Conservation (phyloP, 1,284 basidiomycete genomes). For the Pisolithus thermaeus region DNA sequence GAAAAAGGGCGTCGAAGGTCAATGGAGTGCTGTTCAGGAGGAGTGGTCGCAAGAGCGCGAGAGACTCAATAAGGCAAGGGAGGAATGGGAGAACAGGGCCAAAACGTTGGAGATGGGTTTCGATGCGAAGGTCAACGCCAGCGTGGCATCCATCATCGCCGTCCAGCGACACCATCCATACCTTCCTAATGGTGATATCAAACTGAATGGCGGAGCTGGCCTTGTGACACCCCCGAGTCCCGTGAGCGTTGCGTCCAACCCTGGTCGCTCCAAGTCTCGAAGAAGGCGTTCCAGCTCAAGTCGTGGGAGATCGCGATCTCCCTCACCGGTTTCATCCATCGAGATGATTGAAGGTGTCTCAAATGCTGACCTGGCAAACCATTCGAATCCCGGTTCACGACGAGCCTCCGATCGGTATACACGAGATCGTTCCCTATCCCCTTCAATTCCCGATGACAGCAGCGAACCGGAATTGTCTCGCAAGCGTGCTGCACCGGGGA, state of each 20-base stretch:
- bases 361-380: conserved; percentile 16
- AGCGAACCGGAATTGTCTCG: conserved; percentile 35
- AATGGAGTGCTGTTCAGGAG: conserved; percentile 64
- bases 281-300: conserved; percentile 30
- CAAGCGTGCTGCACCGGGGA: conserved; percentile 15
- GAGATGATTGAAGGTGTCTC: conserved; percentile 28
- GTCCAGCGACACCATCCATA: conserved; percentile 30
- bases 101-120: conserved; percentile 39
- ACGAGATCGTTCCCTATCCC: conserved; percentile 32
- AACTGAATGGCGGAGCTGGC: conserved; percentile 37
- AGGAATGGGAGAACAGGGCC: conserved; percentile 72
- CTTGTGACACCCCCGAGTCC: conserved; percentile 72
- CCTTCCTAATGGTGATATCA: conserved; percentile 31
- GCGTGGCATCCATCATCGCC: conserved; percentile 38
- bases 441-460: conserved; percentile 32
- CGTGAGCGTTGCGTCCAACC: conserved; percentile 60
- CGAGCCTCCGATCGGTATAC: conserved; percentile 24
- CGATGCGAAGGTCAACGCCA: conserved; percentile 40
- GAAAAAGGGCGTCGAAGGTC: conserved; percentile 70
- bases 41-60: conserved; percentile 82
- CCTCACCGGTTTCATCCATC: conserved; percentile 31
- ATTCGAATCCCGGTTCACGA: conserved; percentile 19
- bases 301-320: conserved; percentile 26
- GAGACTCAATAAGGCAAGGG: conserved; percentile 64
- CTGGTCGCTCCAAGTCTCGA: conserved; percentile 32